Evolutionary conservation across 2,329 filamentous ascomycete genomes (phyloP), one percentile per base, ranked within the genome.

Genomic region (Conoideocrella luteorostrata): DNA sequence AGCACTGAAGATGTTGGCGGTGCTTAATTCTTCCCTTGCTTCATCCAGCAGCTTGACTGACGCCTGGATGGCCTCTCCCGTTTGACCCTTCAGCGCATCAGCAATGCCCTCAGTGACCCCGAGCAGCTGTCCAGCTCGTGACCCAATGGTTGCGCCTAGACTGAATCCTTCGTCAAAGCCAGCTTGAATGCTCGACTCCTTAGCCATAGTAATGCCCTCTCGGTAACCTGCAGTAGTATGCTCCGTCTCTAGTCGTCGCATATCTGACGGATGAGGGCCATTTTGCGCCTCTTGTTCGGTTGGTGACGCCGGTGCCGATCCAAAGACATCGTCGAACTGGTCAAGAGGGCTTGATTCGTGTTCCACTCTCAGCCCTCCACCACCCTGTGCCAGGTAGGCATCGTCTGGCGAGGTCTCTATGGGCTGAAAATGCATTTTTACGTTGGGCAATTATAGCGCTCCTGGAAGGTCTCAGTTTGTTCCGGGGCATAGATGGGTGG

Each of bases 81-180:
- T 46, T 42, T 54, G 53, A 26, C 37, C 47, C 36, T 33, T 56
- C 50, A 76, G 51, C 9, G 80, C 78, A 12, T 67, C 66, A 1
- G 70, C 63, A 17, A 95, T 65, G 0, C 85, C 88, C 56, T 95
- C 87, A 5, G 96, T 58, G 4, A 87, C 67, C 0, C 93, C 93
- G 4, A 95, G 62, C 11, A 94, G 67, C 51, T 80, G 80, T 0
- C 93, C 93, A 0, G 82, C 84, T 22, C 75, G 74, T 50, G 86
- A 62, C 0, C 91, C 93, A 23, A 97, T 68, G 41, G 84, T 81
- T 1, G 88, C 90, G 11, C 93, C 93, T 1, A 97, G 72, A 12
- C 80, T 74, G 61, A 89, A 97, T 0, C 91, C 91, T 51, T 91
- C 87, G 60, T 98, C 93, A 58, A 98, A 97, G 0, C 91, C 91